Base-by-base conservation (phyloP, 2,329 filamentous ascomycete species). In the Teratosphaeria viscida region DNA sequence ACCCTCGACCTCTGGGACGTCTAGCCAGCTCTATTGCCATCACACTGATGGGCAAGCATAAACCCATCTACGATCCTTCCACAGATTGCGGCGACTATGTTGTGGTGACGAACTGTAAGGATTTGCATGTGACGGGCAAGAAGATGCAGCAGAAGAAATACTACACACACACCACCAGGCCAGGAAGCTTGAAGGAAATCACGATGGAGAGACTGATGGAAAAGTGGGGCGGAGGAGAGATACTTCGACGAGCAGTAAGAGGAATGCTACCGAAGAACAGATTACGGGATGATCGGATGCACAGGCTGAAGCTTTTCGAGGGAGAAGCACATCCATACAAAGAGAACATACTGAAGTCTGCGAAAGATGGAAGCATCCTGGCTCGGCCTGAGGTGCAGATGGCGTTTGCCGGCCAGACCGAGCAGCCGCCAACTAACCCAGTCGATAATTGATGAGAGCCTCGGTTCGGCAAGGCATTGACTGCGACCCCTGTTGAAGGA, bases 61-160 rank as follows among this genome's bases (percentile, higher is more conserved):
- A 99, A 79, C 94, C 94, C 26, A 96, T 94, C 75, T 99, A 86
- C 79, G 90, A 97, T 77, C 94, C 94, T 1, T 96, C 91, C 26
- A 96, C 92, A 62, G 94, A 99, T 81, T 97, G 94, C 81, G 94
- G 94, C 68, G 94, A 99, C 84, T 99, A 99, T 76, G 92, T 99
- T 12, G 92, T 99, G 0, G 60, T 94, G 57, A 90, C 90, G 43
- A 87, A 91, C 74, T 97, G 94, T 79, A 83, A 88, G 49, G 86
- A 92, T 55, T 81, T 99, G 56, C 86, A 92, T 78, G 87, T 86
- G 1, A 97, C 94, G 7, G 94, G 94, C 66, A 89, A 89, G 74
- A 99, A 99, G 80, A 88, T 86, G 74, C 87, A 84, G 77, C 90
- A 95, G 79, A 99, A 99, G 81, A 86, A 85, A 66, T 99, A 99